Conservation (phyloP, 129 eudicot genomes). For the Smallanthus sonchifolius region DNA sequence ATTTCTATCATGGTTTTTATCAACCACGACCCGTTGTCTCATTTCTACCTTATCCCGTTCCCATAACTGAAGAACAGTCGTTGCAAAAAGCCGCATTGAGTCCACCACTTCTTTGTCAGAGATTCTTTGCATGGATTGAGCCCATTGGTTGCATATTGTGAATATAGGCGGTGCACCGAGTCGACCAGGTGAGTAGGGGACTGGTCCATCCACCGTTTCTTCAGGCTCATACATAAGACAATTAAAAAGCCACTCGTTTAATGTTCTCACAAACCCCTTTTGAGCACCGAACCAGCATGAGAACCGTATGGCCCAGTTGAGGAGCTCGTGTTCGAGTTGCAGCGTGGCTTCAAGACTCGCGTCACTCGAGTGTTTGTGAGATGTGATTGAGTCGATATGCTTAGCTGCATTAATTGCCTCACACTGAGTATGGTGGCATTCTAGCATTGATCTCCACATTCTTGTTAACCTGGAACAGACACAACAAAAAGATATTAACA, state of each 20-base stretch:
- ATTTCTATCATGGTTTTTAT: conserved; percentile 51
- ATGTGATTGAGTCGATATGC: conserved; percentile 63
- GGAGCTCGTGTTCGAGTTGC: conserved; percentile 76
- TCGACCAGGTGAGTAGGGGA: conserved; percentile 88
- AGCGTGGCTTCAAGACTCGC: conserved; percentile 72
- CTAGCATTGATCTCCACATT: conserved; percentile 86
- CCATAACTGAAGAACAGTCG: conserved; percentile 67
- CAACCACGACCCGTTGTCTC: conserved; percentile 52
- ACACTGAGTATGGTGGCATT: conserved; percentile 78
- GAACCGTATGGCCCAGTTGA: conserved; percentile 79
- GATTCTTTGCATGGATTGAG: conserved; percentile 63
- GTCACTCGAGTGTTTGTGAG: conserved; percentile 52
- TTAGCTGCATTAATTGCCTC: conserved; percentile 71
- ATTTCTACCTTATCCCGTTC: conserved; percentile 75
- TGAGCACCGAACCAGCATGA: conserved; percentile 79
- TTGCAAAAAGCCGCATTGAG: conserved; percentile 64
- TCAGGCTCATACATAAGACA: conserved; percentile 82
- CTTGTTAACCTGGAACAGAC: conserved; percentile 49
- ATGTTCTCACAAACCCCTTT: conserved; percentile 65
- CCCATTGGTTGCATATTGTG: conserved; percentile 79
- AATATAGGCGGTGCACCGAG: conserved; percentile 88
- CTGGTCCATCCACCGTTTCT: conserved; percentile 78
- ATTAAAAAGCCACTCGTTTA: conserved; percentile 76
- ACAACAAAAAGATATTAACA: background rate
- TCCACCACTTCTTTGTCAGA: conserved; percentile 86